Evolutionary conservation across 177 flowering plant species (phyloP), one percentile per base, ranked within the genome.

Genomic region (Telopea speciosissima): DNA sequence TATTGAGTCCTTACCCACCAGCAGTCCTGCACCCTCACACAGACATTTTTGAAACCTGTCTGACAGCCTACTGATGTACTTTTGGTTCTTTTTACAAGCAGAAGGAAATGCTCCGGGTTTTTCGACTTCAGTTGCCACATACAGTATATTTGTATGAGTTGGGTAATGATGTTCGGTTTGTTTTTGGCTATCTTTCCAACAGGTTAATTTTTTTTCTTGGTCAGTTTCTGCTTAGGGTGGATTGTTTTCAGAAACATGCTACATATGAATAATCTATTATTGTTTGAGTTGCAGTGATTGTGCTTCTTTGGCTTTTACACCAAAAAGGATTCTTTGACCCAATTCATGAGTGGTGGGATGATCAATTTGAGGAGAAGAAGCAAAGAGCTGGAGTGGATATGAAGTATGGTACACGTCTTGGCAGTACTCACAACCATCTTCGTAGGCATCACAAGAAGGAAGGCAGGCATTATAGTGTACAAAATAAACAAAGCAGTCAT

Each of bases 291-390:
- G 82, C 92, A 92, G 99, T 85, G 78, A 67, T 86, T 62, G 87
- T 95, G 73, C 80, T 94, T 24, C 73, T 90, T 10, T 90, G 99
- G 97, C 91, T 95, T 77, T 79, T 90, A 72, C 97, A 92, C 81
- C 89, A 92, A 70, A 92, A 92, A 65, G 97, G 97, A 69, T 65
- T 90, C 28, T 90, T 95, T 76, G 98, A 94, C 77, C 96, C 92
- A 42, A 71, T 92, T 59, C 87, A 89, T 65, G 97, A 92, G 72
- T 92, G 94, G 96, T 90, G 96, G 92, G 97, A 92, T 49, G 96
- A 90, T 73, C 85, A 78, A 62, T 70, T 81, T 67, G 69, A 64
- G 69, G 58, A 22, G 58, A 72, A 70, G 23, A 72, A 77, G 24
- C 70, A 74, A 62, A 78, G 54, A 65, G 49, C 24, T 25, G 61